Base-by-base conservation (phyloP, 2,329 filamentous ascomycete species). In the Boeremia exigua region DNA sequence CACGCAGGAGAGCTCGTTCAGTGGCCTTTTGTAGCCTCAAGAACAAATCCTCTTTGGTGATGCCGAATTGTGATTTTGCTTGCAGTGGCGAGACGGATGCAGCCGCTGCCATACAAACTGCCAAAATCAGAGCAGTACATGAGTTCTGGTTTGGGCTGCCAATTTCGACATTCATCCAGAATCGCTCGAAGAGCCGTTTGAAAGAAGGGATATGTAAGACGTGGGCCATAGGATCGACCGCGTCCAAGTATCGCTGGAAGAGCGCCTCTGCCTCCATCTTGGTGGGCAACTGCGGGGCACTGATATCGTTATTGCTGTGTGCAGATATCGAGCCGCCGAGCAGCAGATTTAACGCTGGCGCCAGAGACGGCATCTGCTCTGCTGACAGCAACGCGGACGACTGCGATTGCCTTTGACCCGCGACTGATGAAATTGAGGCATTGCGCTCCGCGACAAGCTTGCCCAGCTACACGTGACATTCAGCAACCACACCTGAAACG, bases 41-140 rank as follows among this genome's bases (percentile, higher is more conserved):
- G 38, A 74, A 74, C 19, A 75, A 37, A 19, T 75, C 73, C 50
- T 75, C 73, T 56, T 74, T 74, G 0, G 72, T 72, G 25, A 75
- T 74, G 28, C 72, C 71, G 46, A 75, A 75, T 29, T 75, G 72
- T 14, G 72, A 72, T 40, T 75, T 75, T n/a, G 72, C 70, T 57
- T 75, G 73, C 28, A 75, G 50, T 10, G 72, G 68, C 2, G 73
- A 74, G n/a, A 75, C 62, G 1, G 70, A 73, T 14, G 72, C 71
- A 27, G 72, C 70, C 27, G 73, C 73, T 14, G 72, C 72, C 71
- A 75, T 75, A 39, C 73, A 75, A 0, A 75, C 70, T 12, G 73
- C 68, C 29, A 75, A 48, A 33, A 75, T 69, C 54, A 75, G 51
- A n/a, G 73, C 72, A 19, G 70, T 74, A 52, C 71, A 72, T 4